Conservation (phyloP, 768 basidiomycete species). For the Mycena filopes region DNA sequence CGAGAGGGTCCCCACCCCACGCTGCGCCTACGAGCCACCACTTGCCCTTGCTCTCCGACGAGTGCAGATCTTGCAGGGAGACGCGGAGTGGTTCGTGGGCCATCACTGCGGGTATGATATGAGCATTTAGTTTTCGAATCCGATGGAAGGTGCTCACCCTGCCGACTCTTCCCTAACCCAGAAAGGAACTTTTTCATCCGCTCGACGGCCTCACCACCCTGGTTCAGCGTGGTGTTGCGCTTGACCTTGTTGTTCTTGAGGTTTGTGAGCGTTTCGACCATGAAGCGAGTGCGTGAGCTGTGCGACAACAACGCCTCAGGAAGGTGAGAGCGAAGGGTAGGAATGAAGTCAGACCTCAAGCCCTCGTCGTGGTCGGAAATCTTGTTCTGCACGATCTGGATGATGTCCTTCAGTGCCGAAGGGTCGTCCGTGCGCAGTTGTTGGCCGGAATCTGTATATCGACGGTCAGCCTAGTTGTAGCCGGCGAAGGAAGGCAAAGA, state of each 20-base stretch:
- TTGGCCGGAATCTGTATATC: conserved; percentile 81
- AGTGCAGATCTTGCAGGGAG: conserved; percentile 84
- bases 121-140: neutral
- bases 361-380: conserved; percentile 60
- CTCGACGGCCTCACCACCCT: conserved; percentile 80
- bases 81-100: conserved; percentile 89
- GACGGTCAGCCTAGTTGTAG: neutral
- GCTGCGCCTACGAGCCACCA: conserved; percentile 99
- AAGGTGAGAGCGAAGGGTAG: too few relatives aligned
- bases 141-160: conserved; percentile 61
- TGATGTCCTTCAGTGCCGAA: conserved; percentile 89
- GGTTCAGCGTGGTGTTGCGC: conserved; percentile 69
- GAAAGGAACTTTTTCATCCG: conserved; percentile 90
- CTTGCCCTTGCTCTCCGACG: conserved; percentile 88
- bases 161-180: conserved; percentile 78
- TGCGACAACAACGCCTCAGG: too few relatives aligned
- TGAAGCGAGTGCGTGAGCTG: conserved; percentile 92
- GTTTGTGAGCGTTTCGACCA: conserved; percentile 93
- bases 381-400: conserved; percentile 82
- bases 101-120: conserved; percentile 77
- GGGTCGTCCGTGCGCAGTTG: conserved; percentile 95
- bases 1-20: conserved; percentile 92
- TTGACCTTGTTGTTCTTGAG: conserved; percentile 93
- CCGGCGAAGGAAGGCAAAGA: conserved; percentile 2
- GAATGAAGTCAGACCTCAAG: conserved; percentile 58